A percentile compares a stretch with the other conserved stretches of the same genome.
phyloP scores from a whole-genome alignment of 176 grass and related monocot species.

The Eragrostis curvula region DNA sequence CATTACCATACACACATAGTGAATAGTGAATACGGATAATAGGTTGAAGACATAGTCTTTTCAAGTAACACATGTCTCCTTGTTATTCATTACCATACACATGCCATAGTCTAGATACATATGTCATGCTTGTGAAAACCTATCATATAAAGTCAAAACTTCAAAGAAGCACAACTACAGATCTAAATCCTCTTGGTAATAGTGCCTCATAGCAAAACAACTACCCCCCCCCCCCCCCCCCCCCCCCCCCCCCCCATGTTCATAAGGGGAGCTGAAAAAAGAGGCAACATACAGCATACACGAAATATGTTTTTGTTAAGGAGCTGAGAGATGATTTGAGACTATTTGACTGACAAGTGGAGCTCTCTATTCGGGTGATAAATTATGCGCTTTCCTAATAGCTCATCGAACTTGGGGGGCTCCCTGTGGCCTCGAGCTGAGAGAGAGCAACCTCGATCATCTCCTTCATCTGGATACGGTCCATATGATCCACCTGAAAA shows the following conservation, averaged over 20 bases:
- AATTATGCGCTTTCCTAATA: neutral
- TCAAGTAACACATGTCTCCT: neutral
- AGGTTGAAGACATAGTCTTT: neutral
- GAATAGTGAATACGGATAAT: too few species aligned
- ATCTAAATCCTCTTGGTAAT: neutral
- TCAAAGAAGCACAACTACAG: neutral
- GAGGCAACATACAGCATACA: neutral
- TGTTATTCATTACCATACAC: conserved; percentile 36
- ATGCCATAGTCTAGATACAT: neutral
- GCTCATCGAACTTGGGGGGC: conserved; percentile 38
- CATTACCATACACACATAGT: too few species aligned
- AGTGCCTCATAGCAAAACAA: neutral
- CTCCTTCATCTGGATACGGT: conserved; percentile 22
- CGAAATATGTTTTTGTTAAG: neutral
- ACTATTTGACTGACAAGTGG: neutral
- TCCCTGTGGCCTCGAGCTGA: neutral
- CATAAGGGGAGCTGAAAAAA: conserved; percentile 13
- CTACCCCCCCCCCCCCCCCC: neutral
- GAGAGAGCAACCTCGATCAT: conserved; percentile 17
- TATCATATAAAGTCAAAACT: neutral
- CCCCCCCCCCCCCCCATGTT: too few species aligned
- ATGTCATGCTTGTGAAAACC: neutral
- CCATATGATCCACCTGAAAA: conserved; percentile 40
- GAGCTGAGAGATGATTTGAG: neutral
- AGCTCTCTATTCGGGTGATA: neutral